Evolutionary conservation across 225 moss, liverwort and hornwort genomes (phyloP).

Genomic region (Marchantia polymorpha): DNA sequence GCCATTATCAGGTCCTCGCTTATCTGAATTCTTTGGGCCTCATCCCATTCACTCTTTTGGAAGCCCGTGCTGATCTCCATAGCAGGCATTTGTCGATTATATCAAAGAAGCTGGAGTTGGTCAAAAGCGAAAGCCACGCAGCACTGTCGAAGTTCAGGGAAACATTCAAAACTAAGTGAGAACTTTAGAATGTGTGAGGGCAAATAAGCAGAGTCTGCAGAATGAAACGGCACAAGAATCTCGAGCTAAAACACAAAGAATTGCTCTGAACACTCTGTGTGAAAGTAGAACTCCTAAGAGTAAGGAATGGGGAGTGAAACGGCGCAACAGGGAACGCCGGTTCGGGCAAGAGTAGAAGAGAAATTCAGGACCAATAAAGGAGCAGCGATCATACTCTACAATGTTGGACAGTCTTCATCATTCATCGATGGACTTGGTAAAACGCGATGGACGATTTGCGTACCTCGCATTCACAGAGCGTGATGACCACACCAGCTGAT

Average conservation of each 20-base stretch:
- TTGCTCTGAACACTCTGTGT: neutral
- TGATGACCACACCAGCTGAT: neutral
- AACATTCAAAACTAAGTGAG: neutral
- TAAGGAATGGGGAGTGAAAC: neutral
- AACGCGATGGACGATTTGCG: too few relatives aligned
- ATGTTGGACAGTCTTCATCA: neutral
- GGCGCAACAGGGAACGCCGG: neutral
- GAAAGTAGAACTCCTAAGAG: neutral
- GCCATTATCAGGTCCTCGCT: constrained; percentile 38
- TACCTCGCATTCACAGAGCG: neutral
- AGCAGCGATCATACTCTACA: neutral
- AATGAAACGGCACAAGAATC: neutral
- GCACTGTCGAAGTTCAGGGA: neutral
- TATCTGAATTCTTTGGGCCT: constrained; percentile 34
- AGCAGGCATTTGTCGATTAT: neutral
- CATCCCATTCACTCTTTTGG: constrained; percentile 34
- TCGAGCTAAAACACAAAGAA: neutral
- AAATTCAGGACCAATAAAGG: neutral
- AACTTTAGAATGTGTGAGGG: neutral
- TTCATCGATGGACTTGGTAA: neutral
- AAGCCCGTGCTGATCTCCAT: constrained; percentile 4
- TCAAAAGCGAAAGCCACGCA: neutral
- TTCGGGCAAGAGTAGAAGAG: neutral
- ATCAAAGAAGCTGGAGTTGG: neutral
- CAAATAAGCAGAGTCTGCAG: neutral